phyloP scores from a whole-genome alignment of 78 protist genomes.

The Cyanophora paradoxa region DNA sequence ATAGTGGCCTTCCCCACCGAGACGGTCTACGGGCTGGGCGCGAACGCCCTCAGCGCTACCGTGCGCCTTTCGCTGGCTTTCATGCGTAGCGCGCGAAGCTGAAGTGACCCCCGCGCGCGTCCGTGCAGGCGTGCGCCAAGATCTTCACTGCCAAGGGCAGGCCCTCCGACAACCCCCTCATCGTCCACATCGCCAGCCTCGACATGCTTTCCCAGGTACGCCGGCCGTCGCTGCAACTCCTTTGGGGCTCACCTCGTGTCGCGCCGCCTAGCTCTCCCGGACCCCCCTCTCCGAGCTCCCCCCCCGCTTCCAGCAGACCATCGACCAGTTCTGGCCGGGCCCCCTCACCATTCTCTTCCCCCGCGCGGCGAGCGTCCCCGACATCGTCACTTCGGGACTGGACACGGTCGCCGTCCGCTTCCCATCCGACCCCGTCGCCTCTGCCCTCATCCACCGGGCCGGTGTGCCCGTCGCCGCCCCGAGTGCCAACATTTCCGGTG shows the following conservation, averaged over 20 bases:
- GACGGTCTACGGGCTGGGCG: slow-evolving; percentile 50
- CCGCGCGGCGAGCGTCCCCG: neutral
- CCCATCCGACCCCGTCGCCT: slow-evolving; percentile 21
- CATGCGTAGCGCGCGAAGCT: too few relatives aligned
- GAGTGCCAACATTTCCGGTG: neutral
- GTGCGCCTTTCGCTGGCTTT: too few relatives aligned
- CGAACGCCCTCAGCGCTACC: neutral
- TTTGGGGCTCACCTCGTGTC: neutral
- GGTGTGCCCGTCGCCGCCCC: slow-evolving; percentile 16
- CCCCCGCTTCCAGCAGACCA: neutral
- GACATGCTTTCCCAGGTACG: too few relatives aligned
- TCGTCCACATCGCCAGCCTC: slow-evolving; percentile 20
- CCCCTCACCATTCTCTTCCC: slow-evolving; percentile 31
- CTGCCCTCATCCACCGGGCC: neutral
- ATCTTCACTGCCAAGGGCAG: slow-evolving; percentile 34
- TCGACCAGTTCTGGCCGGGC: slow-evolving; percentile 52
- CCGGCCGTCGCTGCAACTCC: neutral
- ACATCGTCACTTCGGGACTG: slow-evolving; percentile 8
- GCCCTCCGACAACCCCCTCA: slow-evolving; percentile 40
- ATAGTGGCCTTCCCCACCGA: slow-evolving; percentile 39
- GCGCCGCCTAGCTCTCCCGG: neutral
- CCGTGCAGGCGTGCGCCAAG: neutral
- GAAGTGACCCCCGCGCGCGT: too few relatives aligned
- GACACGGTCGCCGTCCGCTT: slow-evolving; percentile 34
- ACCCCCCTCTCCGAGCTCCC: neutral